These are phyloP conservation scores for Tolypocladium album DNA, from an alignment of 2,329 filamentous ascomycete species.

Conservation along the genomic window DNA sequence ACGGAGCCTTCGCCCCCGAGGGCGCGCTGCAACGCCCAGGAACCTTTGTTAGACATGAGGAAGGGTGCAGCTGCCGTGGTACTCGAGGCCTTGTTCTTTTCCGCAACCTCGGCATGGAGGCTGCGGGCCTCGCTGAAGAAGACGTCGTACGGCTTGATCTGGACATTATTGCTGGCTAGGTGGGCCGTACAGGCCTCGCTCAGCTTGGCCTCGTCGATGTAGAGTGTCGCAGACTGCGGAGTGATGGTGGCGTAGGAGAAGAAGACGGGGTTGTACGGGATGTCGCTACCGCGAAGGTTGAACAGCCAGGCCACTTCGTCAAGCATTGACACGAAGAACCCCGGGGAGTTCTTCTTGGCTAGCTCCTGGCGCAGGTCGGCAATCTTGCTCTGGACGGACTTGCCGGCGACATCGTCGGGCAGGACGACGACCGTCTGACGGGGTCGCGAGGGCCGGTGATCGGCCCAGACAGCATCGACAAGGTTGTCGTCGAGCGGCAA, in stretches of 20 bases:
- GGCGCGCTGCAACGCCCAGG: slow-evolving; percentile 82
- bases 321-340: slow-evolving; percentile 86
- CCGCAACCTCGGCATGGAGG: slow-evolving; percentile 33
- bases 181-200: slow-evolving; percentile 57
- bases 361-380: slow-evolving; percentile 81
- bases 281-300: slow-evolving; percentile 89
- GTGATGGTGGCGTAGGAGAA: slow-evolving; percentile 93
- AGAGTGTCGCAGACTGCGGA: slow-evolving; percentile 63
- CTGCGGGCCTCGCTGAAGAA: slow-evolving; percentile 71
- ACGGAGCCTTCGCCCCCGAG: slow-evolving; percentile 78
- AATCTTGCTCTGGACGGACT: slow-evolving; percentile 73
- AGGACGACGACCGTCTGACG: slow-evolving; percentile 67
- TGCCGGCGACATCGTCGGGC: slow-evolving; percentile 65
- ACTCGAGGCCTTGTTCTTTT: slow-evolving; percentile 21
- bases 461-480: slow-evolving; percentile 82
- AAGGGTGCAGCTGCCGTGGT: slow-evolving; percentile 48
- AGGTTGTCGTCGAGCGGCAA: slow-evolving; percentile 71
- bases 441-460: slow-evolving; percentile 61
- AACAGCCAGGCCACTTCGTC: slow-evolving; percentile 99
- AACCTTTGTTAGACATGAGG: slow-evolving; percentile 77
- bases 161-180: slow-evolving; percentile 57
- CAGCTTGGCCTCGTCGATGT: slow-evolving; percentile 73
- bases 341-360: slow-evolving; percentile 77
- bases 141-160: slow-evolving; percentile 68
- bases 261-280: slow-evolving; percentile 96